These are phyloP conservation scores for Penicillium diatomitis DNA, from an alignment of 495 filamentous ascomycete genomes.

Conservation along the genomic window DNA sequence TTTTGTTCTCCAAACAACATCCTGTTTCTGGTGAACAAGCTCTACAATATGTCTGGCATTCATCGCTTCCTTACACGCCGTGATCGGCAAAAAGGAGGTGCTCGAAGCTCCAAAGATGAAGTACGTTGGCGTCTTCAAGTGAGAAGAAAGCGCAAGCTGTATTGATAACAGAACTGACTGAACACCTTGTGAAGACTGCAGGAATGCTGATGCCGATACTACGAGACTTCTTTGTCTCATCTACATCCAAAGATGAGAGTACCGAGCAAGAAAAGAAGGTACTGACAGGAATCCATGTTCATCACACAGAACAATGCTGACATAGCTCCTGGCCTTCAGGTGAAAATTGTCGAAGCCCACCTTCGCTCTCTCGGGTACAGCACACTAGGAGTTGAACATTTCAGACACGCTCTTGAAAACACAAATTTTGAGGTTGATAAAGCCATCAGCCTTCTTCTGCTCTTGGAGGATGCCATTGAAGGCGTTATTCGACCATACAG, in stretches of 20 bases:
- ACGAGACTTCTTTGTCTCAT: slow-evolving; percentile 27
- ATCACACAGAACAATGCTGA: slow-evolving; percentile 3
- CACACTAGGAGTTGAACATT: slow-evolving; percentile 39
- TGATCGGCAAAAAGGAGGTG: slow-evolving; percentile 50
- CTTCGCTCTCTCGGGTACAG: slow-evolving; percentile 28
- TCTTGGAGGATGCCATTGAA: slow-evolving; percentile 70
- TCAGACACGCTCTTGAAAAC: slow-evolving; percentile 59
- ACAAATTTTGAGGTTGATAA: slow-evolving; percentile 60
- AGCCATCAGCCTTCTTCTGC: slow-evolving; percentile 62
- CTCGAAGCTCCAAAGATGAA: slow-evolving; percentile 44
- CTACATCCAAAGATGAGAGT: slow-evolving; percentile 9
- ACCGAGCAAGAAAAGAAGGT: slow-evolving; percentile 36
- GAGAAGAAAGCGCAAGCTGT: no score
- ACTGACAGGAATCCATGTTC: background rate
- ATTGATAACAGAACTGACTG: no score
- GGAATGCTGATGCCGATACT: slow-evolving; percentile 13
- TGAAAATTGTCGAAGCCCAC: slow-evolving; percentile 26
- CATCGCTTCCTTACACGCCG: slow-evolving; percentile 64
- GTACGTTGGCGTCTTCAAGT: slow-evolving; percentile 6
- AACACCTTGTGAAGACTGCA: no score
- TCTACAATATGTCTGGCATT: slow-evolving; percentile 45
- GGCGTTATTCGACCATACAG: slow-evolving; percentile 71
- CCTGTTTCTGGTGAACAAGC: background rate
- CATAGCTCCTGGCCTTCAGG: slow-evolving; percentile 11
- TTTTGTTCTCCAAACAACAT: slow-evolving; percentile 3